phyloP scores from a whole-genome alignment of 306 rosid species.

The Vicia villosa region DNA sequence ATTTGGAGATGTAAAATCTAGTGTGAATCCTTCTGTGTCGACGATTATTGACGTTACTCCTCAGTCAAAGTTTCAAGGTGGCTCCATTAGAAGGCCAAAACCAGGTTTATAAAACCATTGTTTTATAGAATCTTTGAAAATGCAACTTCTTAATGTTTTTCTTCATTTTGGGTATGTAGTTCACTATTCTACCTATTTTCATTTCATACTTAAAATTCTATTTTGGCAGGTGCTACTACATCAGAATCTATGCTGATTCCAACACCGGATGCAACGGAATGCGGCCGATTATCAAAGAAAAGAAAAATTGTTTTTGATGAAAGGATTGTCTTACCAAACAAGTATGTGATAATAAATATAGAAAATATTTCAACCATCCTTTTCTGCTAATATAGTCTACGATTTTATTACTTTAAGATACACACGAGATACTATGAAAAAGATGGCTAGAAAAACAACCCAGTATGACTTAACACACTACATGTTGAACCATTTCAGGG shows the following conservation, averaged over 20 bases:
- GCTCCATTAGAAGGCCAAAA: conserved; percentile 45
- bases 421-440: not conserved
- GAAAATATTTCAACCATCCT: conserved; percentile 23
- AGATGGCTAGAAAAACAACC: not conserved
- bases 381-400: not conserved
- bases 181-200: not conserved
- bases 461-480: not conserved
- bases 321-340: conserved; percentile 47
- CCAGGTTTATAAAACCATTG: conserved; percentile 27
- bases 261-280: conserved; percentile 62
- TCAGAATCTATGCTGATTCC: conserved; percentile 48
- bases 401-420: no score
- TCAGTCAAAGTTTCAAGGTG: conserved; percentile 43
- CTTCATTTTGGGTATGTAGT: conserved; percentile 8
- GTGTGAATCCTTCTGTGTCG: conserved; percentile 24
- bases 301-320: conserved; percentile 64
- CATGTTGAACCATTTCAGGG: conserved; percentile 54
- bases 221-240: conserved; percentile 51
- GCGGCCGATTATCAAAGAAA: conserved; percentile 50
- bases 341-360: conserved; percentile 53
- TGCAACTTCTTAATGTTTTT: conserved; percentile 8
- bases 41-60: conserved; percentile 44
- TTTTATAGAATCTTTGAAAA: conserved; percentile 13
- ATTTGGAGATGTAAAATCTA: conserved; percentile 40
- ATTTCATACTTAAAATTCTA: not conserved